A percentile compares a stretch with the other conserved stretches of the same genome.
phyloP scores from a whole-genome alignment of 1,139 yeast genomes.

The Nakaseomyces bracarensis region DNA sequence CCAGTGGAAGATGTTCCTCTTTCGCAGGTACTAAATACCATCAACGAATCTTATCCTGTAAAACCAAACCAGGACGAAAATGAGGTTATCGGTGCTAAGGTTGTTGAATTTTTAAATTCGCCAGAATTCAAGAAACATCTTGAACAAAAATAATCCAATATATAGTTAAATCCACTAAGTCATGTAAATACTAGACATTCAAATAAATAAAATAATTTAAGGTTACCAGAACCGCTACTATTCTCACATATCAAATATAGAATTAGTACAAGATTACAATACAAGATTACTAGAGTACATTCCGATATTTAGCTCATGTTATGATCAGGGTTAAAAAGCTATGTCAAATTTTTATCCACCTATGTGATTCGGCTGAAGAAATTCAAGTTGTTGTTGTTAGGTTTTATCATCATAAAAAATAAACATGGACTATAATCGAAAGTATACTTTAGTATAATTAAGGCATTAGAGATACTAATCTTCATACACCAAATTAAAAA shows the following conservation, averaged over 20 bases:
- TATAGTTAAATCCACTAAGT: too few relatives aligned
- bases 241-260: background rate
- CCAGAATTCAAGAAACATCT: conserved; percentile 46
- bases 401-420: conserved; percentile 33
- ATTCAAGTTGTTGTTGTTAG: conserved; percentile 40
- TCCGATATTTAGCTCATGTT: background rate
- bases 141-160: conserved; percentile 10
- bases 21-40: background rate
- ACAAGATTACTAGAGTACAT: conserved; percentile 3
- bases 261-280: background rate
- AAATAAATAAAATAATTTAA: too few relatives aligned
- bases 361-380: conserved; percentile 38
- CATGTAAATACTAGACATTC: background rate
- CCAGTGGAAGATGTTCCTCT: background rate
- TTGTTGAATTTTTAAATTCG: conserved; percentile 59
- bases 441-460: too few relatives aligned
- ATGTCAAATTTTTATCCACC: conserved; percentile 34
- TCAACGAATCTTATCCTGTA: background rate
- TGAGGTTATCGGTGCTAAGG: conserved; percentile 64
- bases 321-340: conserved; percentile 30
- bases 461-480: too few relatives aligned
- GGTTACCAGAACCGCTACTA: background rate
- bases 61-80: conserved; percentile 15
- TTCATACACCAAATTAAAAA: too few relatives aligned
- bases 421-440: background rate